Evolutionary conservation across 306 rosid genomes (phyloP).

Genomic region (Rubus idaeus): DNA sequence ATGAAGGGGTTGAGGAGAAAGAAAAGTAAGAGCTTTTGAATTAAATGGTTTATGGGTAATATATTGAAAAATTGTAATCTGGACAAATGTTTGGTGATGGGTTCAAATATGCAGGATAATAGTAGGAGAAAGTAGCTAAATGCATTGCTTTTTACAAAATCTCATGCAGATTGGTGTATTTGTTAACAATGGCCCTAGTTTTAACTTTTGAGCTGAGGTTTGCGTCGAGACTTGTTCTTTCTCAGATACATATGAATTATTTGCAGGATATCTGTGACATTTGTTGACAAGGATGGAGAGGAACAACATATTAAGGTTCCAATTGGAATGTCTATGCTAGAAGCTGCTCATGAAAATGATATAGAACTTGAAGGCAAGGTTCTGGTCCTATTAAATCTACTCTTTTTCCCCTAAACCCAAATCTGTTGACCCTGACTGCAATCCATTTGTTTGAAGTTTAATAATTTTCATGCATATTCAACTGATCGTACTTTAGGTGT

Average conservation of each 20-base stretch:
- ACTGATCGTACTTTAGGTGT: not conserved
- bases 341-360: conserved; percentile 96
- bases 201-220: conserved; percentile 5
- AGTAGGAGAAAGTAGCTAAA: not conserved
- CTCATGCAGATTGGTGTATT: not conserved
- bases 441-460: not conserved
- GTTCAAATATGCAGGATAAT: not conserved
- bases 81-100: not conserved
- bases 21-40: conserved; percentile 35
- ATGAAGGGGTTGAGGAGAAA: conserved; percentile 29
- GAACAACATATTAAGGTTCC: conserved; percentile 76
- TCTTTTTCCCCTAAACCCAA: conserved; percentile 1
- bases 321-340: conserved; percentile 87
- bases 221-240: conserved; percentile 12
- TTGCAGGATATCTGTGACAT: conserved; percentile 91
- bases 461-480: not conserved
- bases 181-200: not conserved
- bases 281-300: conserved; percentile 88
- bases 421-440: not conserved
- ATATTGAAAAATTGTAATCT: not conserved
- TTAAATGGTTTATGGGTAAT: not conserved
- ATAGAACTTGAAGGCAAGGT: conserved; percentile 90
- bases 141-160: not conserved
- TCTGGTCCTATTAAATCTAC: conserved; percentile 24
- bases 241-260: conserved; percentile 27